These are phyloP conservation scores for Tricholoma terreum DNA, from an alignment of 768 basidiomycete genomes.

Conservation along the genomic window DNA sequence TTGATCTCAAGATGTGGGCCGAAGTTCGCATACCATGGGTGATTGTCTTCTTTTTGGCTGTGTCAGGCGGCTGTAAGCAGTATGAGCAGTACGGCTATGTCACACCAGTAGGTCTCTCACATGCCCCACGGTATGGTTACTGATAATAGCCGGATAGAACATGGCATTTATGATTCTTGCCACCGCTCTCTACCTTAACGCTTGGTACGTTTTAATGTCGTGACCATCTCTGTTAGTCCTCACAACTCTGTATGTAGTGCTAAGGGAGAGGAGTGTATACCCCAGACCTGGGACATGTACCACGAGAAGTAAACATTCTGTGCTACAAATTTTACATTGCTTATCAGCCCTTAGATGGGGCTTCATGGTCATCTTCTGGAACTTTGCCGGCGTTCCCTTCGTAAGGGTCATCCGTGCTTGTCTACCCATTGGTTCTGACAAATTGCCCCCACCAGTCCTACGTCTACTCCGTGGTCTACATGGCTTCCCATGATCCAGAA, in stretches of 20 bases:
- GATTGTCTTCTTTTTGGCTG: constrained; percentile 87
- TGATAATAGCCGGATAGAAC: constrained; percentile 51
- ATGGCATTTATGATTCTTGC: constrained; percentile 96
- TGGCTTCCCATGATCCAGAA: constrained; percentile 90
- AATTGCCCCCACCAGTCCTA: constrained; percentile 60
- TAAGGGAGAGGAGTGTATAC: constrained; percentile 93
- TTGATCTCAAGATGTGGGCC: constrained; percentile 99
- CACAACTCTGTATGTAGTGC: constrained; percentile 41
- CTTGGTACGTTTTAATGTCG: constrained; percentile 54
- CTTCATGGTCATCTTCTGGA: constrained; percentile 99
- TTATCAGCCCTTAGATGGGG: constrained; percentile 57
- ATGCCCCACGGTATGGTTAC: not conserved
- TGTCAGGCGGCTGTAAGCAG: constrained; percentile 94
- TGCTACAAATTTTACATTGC: not conserved
- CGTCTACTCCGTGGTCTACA: constrained; percentile 96
- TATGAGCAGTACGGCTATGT: constrained; percentile 91
- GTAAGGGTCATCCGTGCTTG: constrained; percentile 39
- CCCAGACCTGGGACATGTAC: constrained; percentile 99
- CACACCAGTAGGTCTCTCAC: constrained; percentile 64
- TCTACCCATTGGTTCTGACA: constrained; percentile 2
- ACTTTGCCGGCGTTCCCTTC: constrained; percentile 90
- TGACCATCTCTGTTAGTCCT: not conserved
- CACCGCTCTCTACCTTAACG: constrained; percentile 95
- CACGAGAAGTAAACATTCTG: constrained; percentile 79
- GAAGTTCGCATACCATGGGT: constrained; percentile 98